Evolutionary conservation across 208 protist genomes (phyloP).

Genomic region (Angomonas desouzai): DNA sequence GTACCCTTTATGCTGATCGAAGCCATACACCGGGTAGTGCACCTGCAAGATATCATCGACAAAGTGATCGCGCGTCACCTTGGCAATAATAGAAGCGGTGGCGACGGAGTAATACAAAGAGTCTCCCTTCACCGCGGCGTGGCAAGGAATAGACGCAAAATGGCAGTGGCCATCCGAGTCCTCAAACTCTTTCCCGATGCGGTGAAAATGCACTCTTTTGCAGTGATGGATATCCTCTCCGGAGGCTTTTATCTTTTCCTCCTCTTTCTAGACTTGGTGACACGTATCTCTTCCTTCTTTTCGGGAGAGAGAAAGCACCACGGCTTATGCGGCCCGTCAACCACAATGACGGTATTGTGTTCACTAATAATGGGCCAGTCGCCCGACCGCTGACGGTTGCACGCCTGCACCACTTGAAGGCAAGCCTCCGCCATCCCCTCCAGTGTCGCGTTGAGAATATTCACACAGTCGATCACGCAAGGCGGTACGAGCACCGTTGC

Average conservation of each 20-base stretch:
- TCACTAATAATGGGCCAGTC: constrained; percentile 9
- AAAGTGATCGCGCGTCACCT: constrained; percentile 40
- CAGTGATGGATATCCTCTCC: not conserved
- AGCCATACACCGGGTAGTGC: constrained; percentile 35
- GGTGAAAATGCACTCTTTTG: not conserved
- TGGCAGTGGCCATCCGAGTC: too few relatives aligned
- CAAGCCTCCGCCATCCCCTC: constrained; percentile 44
- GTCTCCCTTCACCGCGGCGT: constrained; percentile 37
- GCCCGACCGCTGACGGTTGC: not conserved
- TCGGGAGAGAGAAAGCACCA: constrained; percentile 34
- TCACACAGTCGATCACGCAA: constrained; percentile 30
- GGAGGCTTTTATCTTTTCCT: not conserved
- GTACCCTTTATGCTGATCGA: constrained; percentile 51
- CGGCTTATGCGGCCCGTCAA: constrained; percentile 43
- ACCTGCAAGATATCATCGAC: constrained; percentile 26
- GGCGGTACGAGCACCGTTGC: constrained; percentile 22
- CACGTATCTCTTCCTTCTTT: constrained; percentile 7
- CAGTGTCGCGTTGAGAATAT: constrained; percentile 57
- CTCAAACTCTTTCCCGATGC: constrained; percentile 10
- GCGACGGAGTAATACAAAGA: constrained; percentile 28
- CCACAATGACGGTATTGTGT: constrained; percentile 35
- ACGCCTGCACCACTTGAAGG: constrained; percentile 16
- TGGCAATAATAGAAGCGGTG: constrained; percentile 39
- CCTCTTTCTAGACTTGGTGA: constrained; percentile 8
- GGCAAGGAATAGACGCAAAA: constrained; percentile 19